Conservation (phyloP, 2,329 filamentous ascomycete genomes). For the Fusarium decemcellulare region DNA sequence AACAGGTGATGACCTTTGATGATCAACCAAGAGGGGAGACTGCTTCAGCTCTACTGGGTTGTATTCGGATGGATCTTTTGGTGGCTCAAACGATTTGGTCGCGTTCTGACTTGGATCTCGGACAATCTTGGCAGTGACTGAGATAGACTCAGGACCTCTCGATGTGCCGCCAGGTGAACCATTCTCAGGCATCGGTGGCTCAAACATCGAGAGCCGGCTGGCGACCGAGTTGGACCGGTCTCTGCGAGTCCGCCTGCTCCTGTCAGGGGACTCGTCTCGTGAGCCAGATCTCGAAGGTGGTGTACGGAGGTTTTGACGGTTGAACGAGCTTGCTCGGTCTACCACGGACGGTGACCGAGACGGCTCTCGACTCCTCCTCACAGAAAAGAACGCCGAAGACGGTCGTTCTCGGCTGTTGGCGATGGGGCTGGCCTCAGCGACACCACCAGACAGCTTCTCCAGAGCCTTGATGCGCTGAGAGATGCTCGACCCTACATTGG, state of each 20-base stretch:
- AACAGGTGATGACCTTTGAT: constrained; percentile 57
- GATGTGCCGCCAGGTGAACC: constrained; percentile 50
- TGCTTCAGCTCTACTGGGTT: constrained; percentile 68
- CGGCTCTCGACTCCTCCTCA: constrained; percentile 63
- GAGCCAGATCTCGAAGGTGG: constrained; percentile 56
- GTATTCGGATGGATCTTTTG: constrained; percentile 60
- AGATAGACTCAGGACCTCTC: constrained; percentile 81
- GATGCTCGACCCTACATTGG: constrained; percentile 90
- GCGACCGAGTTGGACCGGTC: constrained; percentile 69
- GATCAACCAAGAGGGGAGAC: constrained; percentile 71
- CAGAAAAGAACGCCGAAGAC: constrained; percentile 72
- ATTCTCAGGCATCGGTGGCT: constrained; percentile 50
- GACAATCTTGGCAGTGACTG: constrained; percentile 88
- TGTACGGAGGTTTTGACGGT: constrained; percentile 45
- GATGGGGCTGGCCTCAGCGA: constrained; percentile 40
- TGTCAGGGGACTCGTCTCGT: constrained; percentile 63
- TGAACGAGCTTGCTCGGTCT: constrained; percentile 60
- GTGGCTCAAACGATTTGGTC: constrained; percentile 57
- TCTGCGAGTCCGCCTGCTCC: constrained; percentile 52
- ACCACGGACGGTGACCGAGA: constrained; percentile 62
- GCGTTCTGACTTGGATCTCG: constrained; percentile 70
- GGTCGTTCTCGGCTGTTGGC: constrained; percentile 56
- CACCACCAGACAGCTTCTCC: constrained; percentile 77
- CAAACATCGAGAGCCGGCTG: constrained; percentile 70
- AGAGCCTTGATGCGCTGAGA: constrained; percentile 95